Conservation (phyloP, 257 asterid species). For the Salvia splendens region DNA sequence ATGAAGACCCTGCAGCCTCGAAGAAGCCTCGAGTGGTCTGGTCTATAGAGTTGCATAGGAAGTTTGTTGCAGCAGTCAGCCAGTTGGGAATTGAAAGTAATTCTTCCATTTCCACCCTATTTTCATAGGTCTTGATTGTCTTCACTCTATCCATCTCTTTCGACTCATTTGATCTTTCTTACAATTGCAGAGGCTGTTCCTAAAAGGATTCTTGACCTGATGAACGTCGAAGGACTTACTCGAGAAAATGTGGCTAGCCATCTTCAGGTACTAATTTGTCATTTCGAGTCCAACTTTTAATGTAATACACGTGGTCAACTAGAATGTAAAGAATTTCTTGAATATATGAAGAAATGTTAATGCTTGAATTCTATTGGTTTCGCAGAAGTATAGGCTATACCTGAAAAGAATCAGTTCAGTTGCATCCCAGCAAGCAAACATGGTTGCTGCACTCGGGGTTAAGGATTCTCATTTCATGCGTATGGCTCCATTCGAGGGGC, state of each 20-base stretch:
- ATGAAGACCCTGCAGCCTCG: constrained; percentile 54
- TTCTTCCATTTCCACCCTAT: constrained; percentile 17
- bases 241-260: constrained; percentile 76
- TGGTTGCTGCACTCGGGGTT: constrained; percentile 78
- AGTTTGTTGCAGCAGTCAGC: constrained; percentile 61
- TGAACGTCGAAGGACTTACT: constrained; percentile 68
- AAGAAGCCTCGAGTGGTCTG: constrained; percentile 75
- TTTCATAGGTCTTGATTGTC: constrained; percentile 1
- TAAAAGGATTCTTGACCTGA: constrained; percentile 71
- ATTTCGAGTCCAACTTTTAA: background rate
- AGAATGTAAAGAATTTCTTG: background rate
- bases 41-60: constrained; percentile 65
- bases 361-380: constrained; percentile 9
- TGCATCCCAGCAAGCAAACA: constrained; percentile 81
- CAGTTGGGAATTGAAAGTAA: constrained; percentile 68
- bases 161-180: background rate
- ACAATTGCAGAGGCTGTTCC: constrained; percentile 64
- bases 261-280: constrained; percentile 50
- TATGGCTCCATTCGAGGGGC: constrained; percentile 62
- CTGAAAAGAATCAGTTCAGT: constrained; percentile 66
- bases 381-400: constrained; percentile 72
- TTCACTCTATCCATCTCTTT: background rate
- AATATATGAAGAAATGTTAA: constrained; percentile 12
- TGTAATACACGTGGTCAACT: background rate
- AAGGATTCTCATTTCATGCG: constrained; percentile 78